Base-by-base conservation (phyloP, 768 basidiomycete genomes). In the Amanita subjunquillea region DNA sequence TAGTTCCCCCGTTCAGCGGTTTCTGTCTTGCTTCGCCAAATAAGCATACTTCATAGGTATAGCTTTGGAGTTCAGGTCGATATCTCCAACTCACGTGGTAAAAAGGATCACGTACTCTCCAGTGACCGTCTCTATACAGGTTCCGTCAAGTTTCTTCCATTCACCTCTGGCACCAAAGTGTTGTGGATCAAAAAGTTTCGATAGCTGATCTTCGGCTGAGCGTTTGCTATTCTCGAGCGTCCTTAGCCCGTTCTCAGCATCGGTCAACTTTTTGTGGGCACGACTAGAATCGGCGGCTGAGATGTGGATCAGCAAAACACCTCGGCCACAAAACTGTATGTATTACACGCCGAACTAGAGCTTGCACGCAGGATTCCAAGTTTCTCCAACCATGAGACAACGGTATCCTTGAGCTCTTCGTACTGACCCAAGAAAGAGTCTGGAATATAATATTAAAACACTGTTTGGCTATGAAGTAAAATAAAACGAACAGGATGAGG, bases 41-140 rank as follows among this genome's bases (percentile, higher is more conserved):
- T 59, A 96, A 75, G 69, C 95, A 98, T 6, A 97, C 74, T 63
- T 93, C 88, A 63, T 99, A 99, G 5, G 83, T 90, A 66, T 97
- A 98, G 57, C 93, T 96, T 52, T 17, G 32, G 4, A 17, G 10
- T 53, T 8, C n/a, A 48, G 54, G 6, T 38, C 27, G n/a, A 25
- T 42, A 4, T 34, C 12, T 13, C 5, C 34, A 10, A 17, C 8
- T 20, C 17, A 25, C 3, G 4, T 54, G 47, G 25, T 3, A 50
- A 2, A 36, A 1, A 13, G 10, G 32, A 3, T 30, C 7, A 84
- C 93, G 63, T 61, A 96, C 90, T 96, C 95, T 74, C 96, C 95
- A 4, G 78, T 74, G 50, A 94, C 80, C 62, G 82, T 86, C 62
- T 82, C 79, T 10, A 98, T 64, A 60, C 95, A 98, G 1, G 74